Conservation (phyloP, 345 rosid species). For the thale cress (Arabidopsis thaliana) region TAIR10.1 NC_003076.8:22553001-22553500, state of each 20-base stretch:
- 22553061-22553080: constrained; percentile 64
- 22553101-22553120: constrained; percentile 63
- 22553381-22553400: constrained; percentile 79
- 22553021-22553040: constrained; percentile 63
- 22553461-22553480: constrained; percentile 58
- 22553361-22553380: constrained; percentile 79
- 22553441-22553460: constrained; percentile 28
- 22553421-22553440: constrained; percentile 10
- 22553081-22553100: constrained; percentile 76
- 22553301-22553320: constrained; percentile 35
- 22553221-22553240: constrained; percentile 77
- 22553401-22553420: constrained; percentile 52
- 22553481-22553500: constrained; percentile 68
- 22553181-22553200: constrained; percentile 60
- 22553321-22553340: constrained; percentile 76
- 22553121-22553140: constrained; percentile 71
- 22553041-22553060: constrained; percentile 62
- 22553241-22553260: constrained; percentile 45
- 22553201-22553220: constrained; percentile 73
- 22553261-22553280: constrained; percentile 19
- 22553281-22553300: constrained; percentile 27
- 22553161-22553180: constrained; percentile 58
- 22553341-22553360: constrained; percentile 71
- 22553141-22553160: constrained; percentile 65
- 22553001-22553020: constrained; percentile 46